Evolutionary conservation across 2,329 filamentous ascomycete genomes (phyloP), one percentile per base, ranked within the genome.

Genomic region (Talaromyces sp.): DNA sequence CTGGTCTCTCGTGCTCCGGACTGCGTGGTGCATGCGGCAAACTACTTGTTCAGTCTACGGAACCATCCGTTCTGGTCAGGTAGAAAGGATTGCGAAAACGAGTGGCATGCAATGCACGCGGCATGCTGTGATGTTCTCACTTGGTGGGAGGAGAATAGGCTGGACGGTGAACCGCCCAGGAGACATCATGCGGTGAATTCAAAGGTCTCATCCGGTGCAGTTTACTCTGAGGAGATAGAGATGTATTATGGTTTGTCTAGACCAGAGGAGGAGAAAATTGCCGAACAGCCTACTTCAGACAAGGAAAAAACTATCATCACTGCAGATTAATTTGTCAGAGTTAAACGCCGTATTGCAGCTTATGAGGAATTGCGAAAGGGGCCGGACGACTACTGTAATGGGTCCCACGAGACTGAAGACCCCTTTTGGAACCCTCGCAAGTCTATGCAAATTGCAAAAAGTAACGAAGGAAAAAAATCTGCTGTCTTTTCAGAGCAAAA

Each of bases 21-120:
- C 9, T 41, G 19, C n/a, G 26, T 59, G 26, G 49, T 59, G 26
- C 51, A 59, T 24, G 35, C 32, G 13, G 29, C 35, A 24, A 59
- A 59, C 29, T 19, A 31, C 41, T 55, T 46, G 29, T 59, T 55
- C 17, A 50, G 57, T 9, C 50, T 58, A 14, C 50, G 32, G 9
- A 46, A 58, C 29, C 50, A 55, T 32, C 50, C 50, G 2, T 58
- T 58, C 29, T 58, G 57, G 50, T 46, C 17, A 6, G 50, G 24
- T 26, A 26, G 26, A n/a, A 29, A 54, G 7, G 51, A 32, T 13
- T 35, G n/a, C 17, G n/a, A 17, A 38, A 17, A 46, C 21, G 26
- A 49, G 27, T 58, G 57, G 57, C n/a, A n/a, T 43, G 32, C 50
- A 10, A 58, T 58, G 57, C 51, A 54, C 27, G 26, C 26, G 8